A percentile compares a stretch with the other conserved stretches of the same genome.
Conservation (phyloP, 2,329 filamentous ascomycete genomes). For the Fusarium subglutinans region DNA sequence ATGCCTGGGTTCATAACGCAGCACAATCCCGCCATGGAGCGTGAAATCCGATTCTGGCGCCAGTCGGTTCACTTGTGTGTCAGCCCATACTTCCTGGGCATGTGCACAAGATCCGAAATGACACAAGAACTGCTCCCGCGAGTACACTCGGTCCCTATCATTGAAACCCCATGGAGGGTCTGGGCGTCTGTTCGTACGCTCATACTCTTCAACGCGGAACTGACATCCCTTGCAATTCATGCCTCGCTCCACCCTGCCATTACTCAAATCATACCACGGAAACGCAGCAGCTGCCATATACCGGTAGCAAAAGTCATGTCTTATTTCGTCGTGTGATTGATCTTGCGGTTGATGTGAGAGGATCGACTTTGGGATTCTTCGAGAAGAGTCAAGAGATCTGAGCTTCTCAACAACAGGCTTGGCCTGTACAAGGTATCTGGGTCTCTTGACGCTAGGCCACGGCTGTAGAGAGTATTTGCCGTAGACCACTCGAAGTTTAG, state of each 20-base stretch:
- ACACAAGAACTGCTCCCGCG: neutral
- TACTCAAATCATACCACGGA: neutral
- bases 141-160: conserved; percentile 14
- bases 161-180: conserved; percentile 10
- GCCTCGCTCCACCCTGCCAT: neutral
- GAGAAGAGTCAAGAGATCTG: neutral
- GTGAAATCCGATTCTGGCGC: neutral
- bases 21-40: neutral
- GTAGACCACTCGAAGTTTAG: conserved; percentile 1
- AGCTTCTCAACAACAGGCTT: neutral
- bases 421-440: neutral
- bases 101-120: conserved; percentile 1
- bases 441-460: conserved; percentile 12
- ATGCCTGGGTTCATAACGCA: neutral
- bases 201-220: conserved; percentile 4
- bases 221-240: conserved; percentile 24
- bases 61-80: neutral
- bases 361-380: neutral
- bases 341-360: neutral
- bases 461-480: conserved; percentile 10
- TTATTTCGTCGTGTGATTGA: neutral
- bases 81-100: conserved; percentile 3
- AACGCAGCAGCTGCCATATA: conserved; percentile 12
- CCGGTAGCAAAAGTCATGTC: conserved; percentile 8
- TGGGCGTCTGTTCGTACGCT: too few relatives aligned